Percentiles rank a stretch among this genome's conserved stretches.
Evolutionary conservation across 2,329 filamentous ascomycete genomes (phyloP).

Genomic region (Biscogniauxia mediterranea): DNA sequence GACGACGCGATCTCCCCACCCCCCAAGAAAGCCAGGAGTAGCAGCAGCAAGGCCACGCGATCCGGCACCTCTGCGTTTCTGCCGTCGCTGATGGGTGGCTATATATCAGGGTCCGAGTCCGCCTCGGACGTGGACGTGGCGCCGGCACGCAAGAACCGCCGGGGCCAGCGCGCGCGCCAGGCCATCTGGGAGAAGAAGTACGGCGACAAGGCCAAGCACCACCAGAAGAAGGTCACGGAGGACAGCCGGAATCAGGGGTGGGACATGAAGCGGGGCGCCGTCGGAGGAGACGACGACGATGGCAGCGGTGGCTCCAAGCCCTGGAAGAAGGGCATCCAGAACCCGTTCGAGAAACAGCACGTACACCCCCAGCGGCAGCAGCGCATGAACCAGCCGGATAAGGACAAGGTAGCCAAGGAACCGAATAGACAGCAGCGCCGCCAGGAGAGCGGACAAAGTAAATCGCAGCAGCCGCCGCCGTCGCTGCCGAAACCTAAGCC

Average conservation of each 20-base stretch:
- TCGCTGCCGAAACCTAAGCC: constrained; percentile 30
- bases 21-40: constrained; percentile 33
- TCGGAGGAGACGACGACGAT: constrained; percentile 46
- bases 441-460: constrained; percentile 7
- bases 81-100: constrained; percentile 75
- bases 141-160: constrained; percentile 66
- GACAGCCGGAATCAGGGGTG: constrained; percentile 50
- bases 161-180: constrained; percentile 75
- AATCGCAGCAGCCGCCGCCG: neutral
- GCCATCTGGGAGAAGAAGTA: constrained; percentile 80
- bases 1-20: constrained; percentile 25
- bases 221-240: constrained; percentile 34
- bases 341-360: constrained; percentile 29
- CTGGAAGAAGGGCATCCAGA: constrained; percentile 51
- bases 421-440: constrained; percentile 3
- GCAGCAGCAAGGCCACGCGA: constrained; percentile 15
- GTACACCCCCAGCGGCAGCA: constrained; percentile 32
- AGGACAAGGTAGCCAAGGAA: no score
- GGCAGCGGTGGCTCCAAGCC: constrained; percentile 33
- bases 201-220: constrained; percentile 67
- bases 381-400: constrained; percentile 31
- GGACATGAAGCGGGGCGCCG: constrained; percentile 57
- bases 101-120: constrained; percentile 73
- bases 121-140: constrained; percentile 66
- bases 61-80: constrained; percentile 59